A percentile compares a stretch with the other conserved stretches of the same genome.
These are phyloP conservation scores for Blastobotrys raffinosifermentans DNA, from an alignment of 1,139 yeast species.

Conservation along the genomic window DNA sequence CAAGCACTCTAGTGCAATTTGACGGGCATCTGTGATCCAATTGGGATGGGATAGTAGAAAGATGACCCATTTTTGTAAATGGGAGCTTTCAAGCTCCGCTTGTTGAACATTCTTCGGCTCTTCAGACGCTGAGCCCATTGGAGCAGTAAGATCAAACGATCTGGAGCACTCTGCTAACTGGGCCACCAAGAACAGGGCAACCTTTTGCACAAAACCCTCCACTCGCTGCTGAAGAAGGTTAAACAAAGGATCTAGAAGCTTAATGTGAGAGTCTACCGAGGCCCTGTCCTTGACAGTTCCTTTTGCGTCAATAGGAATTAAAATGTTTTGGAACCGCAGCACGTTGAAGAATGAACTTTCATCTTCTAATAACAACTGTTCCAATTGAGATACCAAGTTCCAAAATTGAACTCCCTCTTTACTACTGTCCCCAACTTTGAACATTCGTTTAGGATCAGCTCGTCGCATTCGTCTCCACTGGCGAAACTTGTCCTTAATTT, in stretches of 20 bases:
- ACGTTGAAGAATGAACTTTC: conserved; percentile 23
- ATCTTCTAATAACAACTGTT: conserved; percentile 11
- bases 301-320: conserved; percentile 23
- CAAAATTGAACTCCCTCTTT: conserved; percentile 18
- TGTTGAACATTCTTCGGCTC: too few species aligned
- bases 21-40: too few species aligned
- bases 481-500: conserved; percentile 28
- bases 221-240: conserved; percentile 13
- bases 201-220: conserved; percentile 18
- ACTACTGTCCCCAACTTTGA: conserved; percentile 20
- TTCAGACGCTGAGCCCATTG: too few species aligned
- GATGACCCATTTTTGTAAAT: too few species aligned
- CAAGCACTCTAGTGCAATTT: too few species aligned
- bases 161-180: too few species aligned
- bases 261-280: conserved; percentile 11
- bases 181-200: too few species aligned
- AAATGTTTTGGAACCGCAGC: conserved; percentile 25
- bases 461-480: conserved; percentile 43
- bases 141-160: too few species aligned
- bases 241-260: conserved; percentile 22
- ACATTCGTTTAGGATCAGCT: conserved; percentile 37
- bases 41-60: too few species aligned
- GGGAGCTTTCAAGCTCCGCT: too few species aligned
- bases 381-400: conserved; percentile 17
- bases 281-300: conserved; percentile 10